A percentile compares a stretch with the other conserved stretches of the same genome.
Evolutionary conservation across 805 yeast genomes (phyloP).

Genomic region (Candida berthetii): DNA sequence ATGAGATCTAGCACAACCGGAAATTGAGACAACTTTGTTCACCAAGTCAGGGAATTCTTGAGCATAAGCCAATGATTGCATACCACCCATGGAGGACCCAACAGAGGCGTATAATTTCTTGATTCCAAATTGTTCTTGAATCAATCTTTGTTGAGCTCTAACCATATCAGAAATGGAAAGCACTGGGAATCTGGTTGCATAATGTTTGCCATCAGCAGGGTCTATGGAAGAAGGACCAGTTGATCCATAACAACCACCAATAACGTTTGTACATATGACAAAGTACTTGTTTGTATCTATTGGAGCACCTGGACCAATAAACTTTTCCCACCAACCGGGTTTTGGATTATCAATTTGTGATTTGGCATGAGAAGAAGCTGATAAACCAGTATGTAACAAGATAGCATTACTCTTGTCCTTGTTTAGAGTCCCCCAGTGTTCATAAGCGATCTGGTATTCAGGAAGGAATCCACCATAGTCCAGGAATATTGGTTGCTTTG

Average conservation of each 20-base stretch:
- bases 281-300: conserved; percentile 79
- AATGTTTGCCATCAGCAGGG: conserved; percentile 59
- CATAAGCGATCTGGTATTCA: conserved; percentile 80
- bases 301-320: conserved; percentile 76
- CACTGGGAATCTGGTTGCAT: conserved; percentile 86
- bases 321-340: conserved; percentile 95
- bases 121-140: conserved; percentile 58
- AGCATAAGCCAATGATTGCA: conserved; percentile 89
- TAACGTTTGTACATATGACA: conserved; percentile 82
- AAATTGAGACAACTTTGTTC: conserved; percentile 66
- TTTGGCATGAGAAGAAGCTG: conserved; percentile 91
- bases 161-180: conserved; percentile 86
- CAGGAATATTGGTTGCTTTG: conserved; percentile 54
- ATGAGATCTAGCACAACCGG: conserved; percentile 92
- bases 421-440: conserved; percentile 82
- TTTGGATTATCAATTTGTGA: conserved; percentile 64
- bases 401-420: conserved; percentile 62
- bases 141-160: conserved; percentile 73
- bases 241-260: conserved; percentile 94
- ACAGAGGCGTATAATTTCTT: conserved; percentile 66
- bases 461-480: conserved; percentile 82
- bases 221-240: conserved; percentile 86
- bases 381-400: conserved; percentile 81
- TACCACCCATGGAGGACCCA: conserved; percentile 98
- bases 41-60: conserved; percentile 78